phyloP scores from a whole-genome alignment of 2,329 filamentous ascomycete species.

The Metarhizium robertsii region DNA sequence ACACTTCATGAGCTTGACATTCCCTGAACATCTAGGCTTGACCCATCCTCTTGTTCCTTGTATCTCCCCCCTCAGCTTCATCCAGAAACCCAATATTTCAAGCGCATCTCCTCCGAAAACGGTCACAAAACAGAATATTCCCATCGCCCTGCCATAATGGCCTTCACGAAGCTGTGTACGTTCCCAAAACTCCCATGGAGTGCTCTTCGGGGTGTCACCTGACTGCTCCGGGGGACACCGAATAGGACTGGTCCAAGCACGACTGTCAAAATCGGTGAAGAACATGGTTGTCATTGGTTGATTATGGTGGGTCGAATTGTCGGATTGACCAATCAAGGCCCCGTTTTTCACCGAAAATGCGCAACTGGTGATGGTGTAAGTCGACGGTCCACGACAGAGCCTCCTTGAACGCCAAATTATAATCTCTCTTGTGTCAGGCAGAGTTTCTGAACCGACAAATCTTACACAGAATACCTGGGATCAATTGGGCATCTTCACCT shows the following conservation, averaged over 20 bases:
- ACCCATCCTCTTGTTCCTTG: not conserved
- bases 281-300: conserved; percentile 20
- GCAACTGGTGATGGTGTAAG: conserved; percentile 28
- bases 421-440: conserved; percentile 28
- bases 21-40: not conserved
- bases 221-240: conserved; percentile 7
- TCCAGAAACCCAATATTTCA: not conserved
- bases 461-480: conserved; percentile 28
- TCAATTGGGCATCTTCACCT: conserved; percentile 29
- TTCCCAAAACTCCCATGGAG: not conserved
- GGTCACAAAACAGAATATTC: not conserved
- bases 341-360: conserved; percentile 21
- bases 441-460: conserved; percentile 27
- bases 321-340: conserved; percentile 19
- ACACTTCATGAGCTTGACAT: not conserved
- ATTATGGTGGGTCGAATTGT: conserved; percentile 9
- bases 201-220: conserved; percentile 11
- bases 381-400: conserved; percentile 22
- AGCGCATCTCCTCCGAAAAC: not conserved
- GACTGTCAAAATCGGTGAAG: conserved; percentile 21
- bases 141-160: not conserved
- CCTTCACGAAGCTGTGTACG: not conserved
- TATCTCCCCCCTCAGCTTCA: not conserved
- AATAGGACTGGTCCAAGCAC: not conserved
- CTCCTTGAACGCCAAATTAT: conserved; percentile 29